Evolutionary conservation across 768 basidiomycete genomes (phyloP).

Genomic region (Strobilomyces confusus): DNA sequence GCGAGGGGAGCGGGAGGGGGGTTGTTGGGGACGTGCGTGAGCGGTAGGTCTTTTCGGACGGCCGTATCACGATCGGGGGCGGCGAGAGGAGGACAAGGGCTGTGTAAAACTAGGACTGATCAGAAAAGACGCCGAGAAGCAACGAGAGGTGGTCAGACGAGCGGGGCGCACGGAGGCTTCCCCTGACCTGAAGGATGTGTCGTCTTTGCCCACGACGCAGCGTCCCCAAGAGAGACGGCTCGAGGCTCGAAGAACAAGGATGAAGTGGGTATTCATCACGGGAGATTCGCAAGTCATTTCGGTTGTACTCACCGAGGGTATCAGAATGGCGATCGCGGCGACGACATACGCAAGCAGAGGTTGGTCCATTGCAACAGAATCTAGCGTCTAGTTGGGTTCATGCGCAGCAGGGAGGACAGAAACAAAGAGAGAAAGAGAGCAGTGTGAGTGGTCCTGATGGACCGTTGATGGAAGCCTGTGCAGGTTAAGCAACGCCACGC

Average conservation of each 20-base stretch:
- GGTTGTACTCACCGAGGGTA: constrained; percentile 28
- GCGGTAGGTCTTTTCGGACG: constrained; percentile 69
- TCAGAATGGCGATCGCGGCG: constrained; percentile 18
- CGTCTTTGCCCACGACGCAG: constrained; percentile 66
- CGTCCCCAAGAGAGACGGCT: constrained; percentile 42
- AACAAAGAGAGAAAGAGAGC: neutral
- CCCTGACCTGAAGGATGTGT: constrained; percentile 51
- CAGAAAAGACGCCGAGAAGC: neutral
- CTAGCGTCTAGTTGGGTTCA: neutral
- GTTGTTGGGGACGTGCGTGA: constrained; percentile 49
- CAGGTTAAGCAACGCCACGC: neutral
- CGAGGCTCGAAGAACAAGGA: constrained; percentile 91
- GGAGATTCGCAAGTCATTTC: neutral
- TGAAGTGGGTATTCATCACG: constrained; percentile 68
- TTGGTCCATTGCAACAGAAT: constrained; percentile 19
- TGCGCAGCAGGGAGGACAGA: neutral
- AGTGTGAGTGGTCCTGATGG: neutral
- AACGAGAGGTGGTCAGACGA: constrained; percentile 32
- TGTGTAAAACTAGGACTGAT: constrained; percentile 54
- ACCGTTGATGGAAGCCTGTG: neutral
- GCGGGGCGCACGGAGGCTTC: constrained; percentile 19
- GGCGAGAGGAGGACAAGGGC: constrained; percentile 76
- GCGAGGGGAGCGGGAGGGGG: constrained; percentile 51
- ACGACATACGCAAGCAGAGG: constrained; percentile 19
- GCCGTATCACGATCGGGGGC: constrained; percentile 51